phyloP scores from a whole-genome alignment of 2,329 filamentous ascomycete species.

The Fusarium domesticum region DNA sequence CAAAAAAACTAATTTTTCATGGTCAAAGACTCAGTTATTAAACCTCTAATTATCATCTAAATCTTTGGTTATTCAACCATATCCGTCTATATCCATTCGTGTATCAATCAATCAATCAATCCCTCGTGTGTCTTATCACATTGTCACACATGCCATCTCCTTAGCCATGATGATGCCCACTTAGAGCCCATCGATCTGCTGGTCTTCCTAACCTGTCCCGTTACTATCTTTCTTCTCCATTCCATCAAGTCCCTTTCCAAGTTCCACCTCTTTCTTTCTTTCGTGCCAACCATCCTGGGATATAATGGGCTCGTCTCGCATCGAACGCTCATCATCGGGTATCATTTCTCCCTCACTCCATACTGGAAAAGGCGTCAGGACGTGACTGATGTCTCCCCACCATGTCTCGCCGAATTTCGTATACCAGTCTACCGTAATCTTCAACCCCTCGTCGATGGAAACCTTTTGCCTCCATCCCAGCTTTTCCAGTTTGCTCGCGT shows the following conservation, averaged over 20 bases:
- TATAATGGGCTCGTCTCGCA: constrained; percentile 34
- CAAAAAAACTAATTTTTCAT: no score
- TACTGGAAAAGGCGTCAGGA: constrained; percentile 65
- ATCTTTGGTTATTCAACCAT: not conserved
- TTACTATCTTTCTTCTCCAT: constrained; percentile 11
- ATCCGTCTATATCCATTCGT: not conserved
- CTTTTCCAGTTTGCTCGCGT: constrained; percentile 63
- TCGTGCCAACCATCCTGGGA: constrained; percentile 22
- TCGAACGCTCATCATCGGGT: constrained; percentile 42
- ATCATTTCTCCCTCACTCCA: constrained; percentile 56
- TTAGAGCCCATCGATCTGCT: no score
- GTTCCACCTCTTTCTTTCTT: constrained; percentile 7
- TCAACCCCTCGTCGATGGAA: constrained; percentile 60
- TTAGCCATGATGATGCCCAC: no score
- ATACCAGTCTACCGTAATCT: constrained; percentile 69
- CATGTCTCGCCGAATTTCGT: constrained; percentile 61
- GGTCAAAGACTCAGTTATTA: no score
- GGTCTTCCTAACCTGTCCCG: no score
- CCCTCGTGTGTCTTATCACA: not conserved
- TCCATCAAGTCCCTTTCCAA: not conserved
- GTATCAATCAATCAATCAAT: not conserved
- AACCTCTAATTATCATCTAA: not conserved
- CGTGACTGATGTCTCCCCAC: constrained; percentile 70
- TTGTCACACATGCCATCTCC: no score
- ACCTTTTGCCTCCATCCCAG: constrained; percentile 70